phyloP scores from a whole-genome alignment of 768 basidiomycete species.

The Tylopilus balloui region DNA sequence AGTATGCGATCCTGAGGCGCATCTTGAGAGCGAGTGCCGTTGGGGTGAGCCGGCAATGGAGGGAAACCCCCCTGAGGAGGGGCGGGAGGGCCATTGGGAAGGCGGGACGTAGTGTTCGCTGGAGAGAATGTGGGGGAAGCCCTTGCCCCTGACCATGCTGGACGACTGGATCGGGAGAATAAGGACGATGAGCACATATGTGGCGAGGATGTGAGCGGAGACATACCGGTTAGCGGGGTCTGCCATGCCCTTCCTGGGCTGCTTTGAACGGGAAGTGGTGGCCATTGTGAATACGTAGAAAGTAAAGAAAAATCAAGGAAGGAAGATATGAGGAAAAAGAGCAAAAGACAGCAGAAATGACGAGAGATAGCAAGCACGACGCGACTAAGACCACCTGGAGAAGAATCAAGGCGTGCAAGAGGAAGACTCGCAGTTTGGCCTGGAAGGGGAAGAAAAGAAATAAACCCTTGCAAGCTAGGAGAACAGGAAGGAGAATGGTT shows the following conservation, averaged over 20 bases:
- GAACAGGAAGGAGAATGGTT: constrained; percentile 24
- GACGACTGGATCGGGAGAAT: constrained; percentile 30
- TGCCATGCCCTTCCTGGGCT: constrained; percentile 55
- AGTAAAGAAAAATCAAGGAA: constrained; percentile 29
- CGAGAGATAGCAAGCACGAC: constrained; percentile 34
- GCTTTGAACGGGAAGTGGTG: constrained; percentile 59
- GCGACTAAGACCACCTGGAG: constrained; percentile 28
- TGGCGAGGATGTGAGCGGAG: constrained; percentile 11
- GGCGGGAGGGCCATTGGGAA: constrained; percentile 38
- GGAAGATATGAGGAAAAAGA: constrained; percentile 22
- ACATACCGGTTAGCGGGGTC: constrained; percentile 53
- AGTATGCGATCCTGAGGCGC: constrained; percentile 55
- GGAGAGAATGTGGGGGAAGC: constrained; percentile 71
- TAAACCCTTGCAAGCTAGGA: constrained; percentile 24
- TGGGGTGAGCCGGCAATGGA: constrained; percentile 41
- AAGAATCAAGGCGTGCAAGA: constrained; percentile 20
- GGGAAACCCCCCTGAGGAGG: constrained; percentile 38
- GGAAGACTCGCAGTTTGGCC: constrained; percentile 18
- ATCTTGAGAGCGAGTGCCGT: constrained; percentile 45
- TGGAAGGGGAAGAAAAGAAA: constrained; percentile 17
- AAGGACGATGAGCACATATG: constrained; percentile 13
- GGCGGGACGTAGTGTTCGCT: constrained; percentile 36
- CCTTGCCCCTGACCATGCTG: constrained; percentile 66
- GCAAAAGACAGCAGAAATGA: constrained; percentile 33
- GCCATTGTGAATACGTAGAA: constrained; percentile 45